Evolutionary conservation across 2,329 filamentous ascomycete species (phyloP).

Genomic region (Neonectria sp.): DNA sequence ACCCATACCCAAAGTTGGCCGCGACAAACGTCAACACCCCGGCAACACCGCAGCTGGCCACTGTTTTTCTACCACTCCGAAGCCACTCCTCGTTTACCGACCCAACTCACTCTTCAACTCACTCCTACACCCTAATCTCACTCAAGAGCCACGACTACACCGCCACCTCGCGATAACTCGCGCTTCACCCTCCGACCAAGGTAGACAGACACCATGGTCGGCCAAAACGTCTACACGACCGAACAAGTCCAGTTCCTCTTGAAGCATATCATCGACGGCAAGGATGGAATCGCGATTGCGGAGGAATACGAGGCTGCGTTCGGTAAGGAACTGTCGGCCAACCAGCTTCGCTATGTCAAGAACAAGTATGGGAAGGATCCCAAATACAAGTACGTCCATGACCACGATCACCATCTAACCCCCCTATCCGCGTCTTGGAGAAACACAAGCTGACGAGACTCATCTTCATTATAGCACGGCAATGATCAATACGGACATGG

Average conservation of each 20-base stretch:
- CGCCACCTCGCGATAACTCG: not conserved
- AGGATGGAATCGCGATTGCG: slow-evolving; percentile 45
- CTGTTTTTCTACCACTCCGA: not conserved
- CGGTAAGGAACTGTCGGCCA: slow-evolving; percentile 48
- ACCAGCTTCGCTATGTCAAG: slow-evolving; percentile 58
- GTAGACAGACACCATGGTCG: slow-evolving; percentile 49
- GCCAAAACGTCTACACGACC: slow-evolving; percentile 52
- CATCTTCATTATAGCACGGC: slow-evolving; percentile 29
- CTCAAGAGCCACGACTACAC: not conserved
- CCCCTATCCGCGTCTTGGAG: not conserved
- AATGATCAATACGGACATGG: slow-evolving; percentile 27
- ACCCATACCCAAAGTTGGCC: not conserved
- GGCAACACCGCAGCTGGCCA: not conserved
- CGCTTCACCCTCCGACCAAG: not conserved
- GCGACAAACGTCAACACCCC: not conserved
- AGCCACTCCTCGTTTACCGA: not conserved
- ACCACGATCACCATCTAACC: too few species aligned
- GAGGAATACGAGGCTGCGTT: slow-evolving; percentile 49
- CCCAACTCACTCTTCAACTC: not conserved
- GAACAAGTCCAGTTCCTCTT: slow-evolving; percentile 56
- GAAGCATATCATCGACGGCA: slow-evolving; percentile 45
- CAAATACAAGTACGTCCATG: slow-evolving; percentile 53
- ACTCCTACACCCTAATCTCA: not conserved
- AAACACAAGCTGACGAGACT: not conserved
- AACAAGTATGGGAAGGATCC: slow-evolving; percentile 59